A percentile compares a stretch with the other conserved stretches of the same genome.
These are phyloP conservation scores for Taiozyma sp. DNA, from an alignment of 1,139 yeast genomes.

Conservation along the genomic window DNA sequence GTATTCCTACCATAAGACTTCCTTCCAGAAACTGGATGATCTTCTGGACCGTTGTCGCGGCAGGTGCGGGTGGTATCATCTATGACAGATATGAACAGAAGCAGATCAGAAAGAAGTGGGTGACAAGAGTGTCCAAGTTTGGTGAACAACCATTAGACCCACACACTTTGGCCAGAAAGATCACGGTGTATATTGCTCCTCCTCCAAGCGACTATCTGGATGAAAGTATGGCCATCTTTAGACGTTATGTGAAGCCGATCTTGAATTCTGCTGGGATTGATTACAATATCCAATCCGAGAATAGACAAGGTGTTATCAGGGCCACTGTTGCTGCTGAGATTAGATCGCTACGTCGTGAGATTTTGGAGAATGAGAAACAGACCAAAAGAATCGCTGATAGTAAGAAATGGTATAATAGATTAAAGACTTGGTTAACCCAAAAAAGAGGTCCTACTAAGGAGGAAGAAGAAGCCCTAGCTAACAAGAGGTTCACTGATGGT, in stretches of 20 bases:
- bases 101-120: conserved; percentile 61
- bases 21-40: conserved; percentile 95
- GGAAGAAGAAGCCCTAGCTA: conserved; percentile 25
- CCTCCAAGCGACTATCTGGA: conserved; percentile 93
- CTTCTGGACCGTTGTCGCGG: conserved; percentile 71
- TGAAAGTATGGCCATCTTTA: conserved; percentile 67
- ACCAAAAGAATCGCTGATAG: conserved; percentile 12
- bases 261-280: conserved; percentile 85
- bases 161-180: conserved; percentile 59
- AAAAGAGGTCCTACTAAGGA: conserved; percentile 11
- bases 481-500: conserved; percentile 34
- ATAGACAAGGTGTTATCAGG: conserved; percentile 86
- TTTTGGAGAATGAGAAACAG: conserved; percentile 23
- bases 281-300: conserved; percentile 66
- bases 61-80: conserved; percentile 64
- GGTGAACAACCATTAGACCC: conserved; percentile 45
- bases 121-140: conserved; percentile 50
- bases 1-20: conserved; percentile 67
- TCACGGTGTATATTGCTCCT: conserved; percentile 85
- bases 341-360: conserved; percentile 56
- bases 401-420: conserved; percentile 19
- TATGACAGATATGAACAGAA: conserved; percentile 79
- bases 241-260: conserved; percentile 81
- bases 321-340: conserved; percentile 77
- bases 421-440: conserved; percentile 13